phyloP scores from a whole-genome alignment of 306 rosid species.

The Lathyrus oleraceus region DNA sequence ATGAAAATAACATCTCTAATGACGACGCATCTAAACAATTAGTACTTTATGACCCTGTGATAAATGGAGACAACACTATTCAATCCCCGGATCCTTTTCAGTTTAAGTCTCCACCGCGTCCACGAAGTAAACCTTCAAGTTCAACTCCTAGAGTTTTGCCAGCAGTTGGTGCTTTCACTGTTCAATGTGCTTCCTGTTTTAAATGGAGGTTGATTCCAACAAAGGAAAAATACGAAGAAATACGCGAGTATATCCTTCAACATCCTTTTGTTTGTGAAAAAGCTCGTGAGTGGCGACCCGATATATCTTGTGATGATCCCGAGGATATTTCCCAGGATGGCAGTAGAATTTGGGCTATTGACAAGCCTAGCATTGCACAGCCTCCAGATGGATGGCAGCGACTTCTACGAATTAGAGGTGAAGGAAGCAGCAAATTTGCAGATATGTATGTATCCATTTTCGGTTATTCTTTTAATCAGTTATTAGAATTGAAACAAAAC shows the following conservation, averaged over 20 bases:
- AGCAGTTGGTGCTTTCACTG: constrained; percentile 77
- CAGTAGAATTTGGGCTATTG: constrained; percentile 91
- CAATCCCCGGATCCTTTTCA: constrained; percentile 45
- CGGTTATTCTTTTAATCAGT: neutral
- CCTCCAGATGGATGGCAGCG: constrained; percentile 94
- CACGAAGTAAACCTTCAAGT: constrained; percentile 26
- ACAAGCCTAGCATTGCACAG: constrained; percentile 89
- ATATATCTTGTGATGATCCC: constrained; percentile 78
- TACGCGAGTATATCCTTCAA: constrained; percentile 78
- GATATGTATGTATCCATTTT: constrained; percentile 63
- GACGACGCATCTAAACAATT: constrained; percentile 54
- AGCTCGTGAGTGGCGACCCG: constrained; percentile 85
- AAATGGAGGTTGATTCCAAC: constrained; percentile 97
- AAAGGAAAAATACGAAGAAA: constrained; percentile 85
- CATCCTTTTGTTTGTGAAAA: constrained; percentile 69
- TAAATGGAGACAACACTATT: constrained; percentile 37
- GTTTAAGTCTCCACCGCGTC: constrained; percentile 29
- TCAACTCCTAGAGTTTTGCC: constrained; percentile 62
- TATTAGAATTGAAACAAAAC: neutral
- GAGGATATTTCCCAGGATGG: constrained; percentile 87
- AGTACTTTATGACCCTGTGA: constrained; percentile 66
- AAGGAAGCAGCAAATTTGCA: constrained; percentile 90
- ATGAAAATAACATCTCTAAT: constrained; percentile 48
- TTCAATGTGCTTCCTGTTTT: constrained; percentile 87
- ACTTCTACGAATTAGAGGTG: constrained; percentile 75